Conservation (phyloP, 2,329 filamentous ascomycete species). For the Arthrobotrys entomopaga region DNA sequence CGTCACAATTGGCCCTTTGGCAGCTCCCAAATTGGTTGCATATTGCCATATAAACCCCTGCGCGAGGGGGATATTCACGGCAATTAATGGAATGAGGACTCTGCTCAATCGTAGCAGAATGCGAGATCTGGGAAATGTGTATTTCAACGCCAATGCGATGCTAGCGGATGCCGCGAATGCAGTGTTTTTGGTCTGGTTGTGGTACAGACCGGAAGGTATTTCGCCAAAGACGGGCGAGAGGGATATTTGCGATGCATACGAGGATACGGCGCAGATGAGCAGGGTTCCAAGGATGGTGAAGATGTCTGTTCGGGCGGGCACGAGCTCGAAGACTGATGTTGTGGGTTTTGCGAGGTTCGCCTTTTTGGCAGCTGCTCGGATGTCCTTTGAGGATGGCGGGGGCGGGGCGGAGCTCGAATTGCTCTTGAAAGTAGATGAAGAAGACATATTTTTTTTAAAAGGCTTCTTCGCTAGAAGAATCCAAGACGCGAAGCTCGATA, state of each 20-base stretch:
- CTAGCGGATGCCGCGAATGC: constrained; percentile 76
- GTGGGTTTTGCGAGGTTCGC: constrained; percentile 16
- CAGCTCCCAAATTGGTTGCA: constrained; percentile 74
- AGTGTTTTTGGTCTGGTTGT: constrained; percentile 72
- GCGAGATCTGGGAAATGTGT: constrained; percentile 38
- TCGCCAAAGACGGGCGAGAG: constrained; percentile 89
- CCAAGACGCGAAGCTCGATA: constrained; percentile 26
- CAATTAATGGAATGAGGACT: constrained; percentile 72
- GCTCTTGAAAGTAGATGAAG: constrained; percentile 10
- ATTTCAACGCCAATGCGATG: constrained; percentile 66
- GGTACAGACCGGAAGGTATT: constrained; percentile 78
- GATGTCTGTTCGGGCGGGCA: constrained; percentile 35
- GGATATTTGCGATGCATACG: constrained; percentile 77
- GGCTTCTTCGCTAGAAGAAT: not conserved
- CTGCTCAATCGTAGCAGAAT: constrained; percentile 44
- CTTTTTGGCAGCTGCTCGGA: constrained; percentile 41
- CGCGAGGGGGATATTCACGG: constrained; percentile 76
- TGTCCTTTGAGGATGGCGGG: constrained; percentile 27
- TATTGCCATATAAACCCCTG: constrained; percentile 77
- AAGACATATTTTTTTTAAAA: constrained; percentile 22
- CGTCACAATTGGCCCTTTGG: constrained; percentile 78
- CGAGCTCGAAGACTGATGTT: constrained; percentile 19
- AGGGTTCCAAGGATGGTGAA: constrained; percentile 37
- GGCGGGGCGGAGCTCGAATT: constrained; percentile 27
- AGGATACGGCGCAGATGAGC: constrained; percentile 65